These are phyloP conservation scores for Hypoxylon rubiginosum DNA, from an alignment of 2,329 filamentous ascomycete species.

Conservation along the genomic window DNA sequence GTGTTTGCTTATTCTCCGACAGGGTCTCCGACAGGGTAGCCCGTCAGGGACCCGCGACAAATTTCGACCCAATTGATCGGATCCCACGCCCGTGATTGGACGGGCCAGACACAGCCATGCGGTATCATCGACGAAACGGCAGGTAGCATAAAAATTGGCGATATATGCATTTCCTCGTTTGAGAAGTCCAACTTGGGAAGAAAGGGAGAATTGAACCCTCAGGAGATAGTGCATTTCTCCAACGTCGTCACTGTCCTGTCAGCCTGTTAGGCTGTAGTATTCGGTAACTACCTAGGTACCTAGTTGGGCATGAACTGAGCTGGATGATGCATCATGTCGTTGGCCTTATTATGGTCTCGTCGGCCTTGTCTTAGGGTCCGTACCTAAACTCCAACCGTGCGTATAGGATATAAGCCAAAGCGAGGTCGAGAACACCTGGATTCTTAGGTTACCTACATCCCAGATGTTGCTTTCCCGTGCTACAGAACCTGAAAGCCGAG, in stretches of 20 bases:
- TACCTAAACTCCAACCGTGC: slow-evolving; percentile 20
- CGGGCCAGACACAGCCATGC: slow-evolving; percentile 25
- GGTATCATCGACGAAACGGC: slow-evolving; percentile 30
- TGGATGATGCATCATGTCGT: slow-evolving; percentile 17
- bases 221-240: slow-evolving; percentile 4
- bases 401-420: slow-evolving; percentile 14
- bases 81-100: slow-evolving; percentile 32
- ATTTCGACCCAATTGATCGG: slow-evolving; percentile 45
- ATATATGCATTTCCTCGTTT: slow-evolving; percentile 37
- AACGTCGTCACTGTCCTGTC: slow-evolving; percentile 6
- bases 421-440: neutral
- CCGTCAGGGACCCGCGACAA: slow-evolving; percentile 28
- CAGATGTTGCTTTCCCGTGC: slow-evolving; percentile 4
- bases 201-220: slow-evolving; percentile 19
- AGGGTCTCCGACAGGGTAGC: slow-evolving; percentile 25
- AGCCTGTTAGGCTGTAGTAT: slow-evolving; percentile 17
- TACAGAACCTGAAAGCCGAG: slow-evolving; percentile 10
- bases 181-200: slow-evolving; percentile 39
- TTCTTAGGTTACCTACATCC: slow-evolving; percentile 2
- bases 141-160: slow-evolving; percentile 35
- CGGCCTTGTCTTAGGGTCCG: slow-evolving; percentile 8
- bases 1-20: slow-evolving; percentile 40
- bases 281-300: slow-evolving; percentile 17
- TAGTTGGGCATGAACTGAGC: slow-evolving; percentile 38
- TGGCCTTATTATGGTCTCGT: no score